Conservation (phyloP, 768 basidiomycete species). For the Boletus pseudopeckii region DNA sequence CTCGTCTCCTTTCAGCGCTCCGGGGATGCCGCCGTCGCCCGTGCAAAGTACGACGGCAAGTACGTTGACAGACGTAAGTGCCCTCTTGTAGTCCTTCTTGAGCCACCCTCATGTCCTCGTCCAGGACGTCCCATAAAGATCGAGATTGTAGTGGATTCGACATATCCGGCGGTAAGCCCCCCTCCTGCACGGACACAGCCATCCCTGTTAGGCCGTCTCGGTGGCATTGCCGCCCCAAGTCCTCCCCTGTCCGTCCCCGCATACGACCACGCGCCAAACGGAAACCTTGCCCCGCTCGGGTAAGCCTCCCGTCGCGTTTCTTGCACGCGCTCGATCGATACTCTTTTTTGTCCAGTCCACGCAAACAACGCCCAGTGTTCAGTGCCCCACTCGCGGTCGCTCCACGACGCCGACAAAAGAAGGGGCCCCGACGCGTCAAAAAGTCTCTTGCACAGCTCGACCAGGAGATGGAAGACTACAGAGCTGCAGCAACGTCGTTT, state of each 20-base stretch:
- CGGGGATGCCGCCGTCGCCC: constrained; percentile 61
- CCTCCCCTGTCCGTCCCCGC: neutral
- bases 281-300: constrained; percentile 1
- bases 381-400: constrained; percentile 23
- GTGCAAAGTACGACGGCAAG: constrained; percentile 70
- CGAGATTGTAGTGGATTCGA: constrained; percentile 55
- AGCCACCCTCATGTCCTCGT: neutral
- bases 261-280: constrained; percentile 19
- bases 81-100: neutral
- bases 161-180: constrained; percentile 18
- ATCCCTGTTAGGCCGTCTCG: constrained; percentile 40
- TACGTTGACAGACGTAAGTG: constrained; percentile 62
- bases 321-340: neutral
- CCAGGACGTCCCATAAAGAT: constrained; percentile 66
- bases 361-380: constrained; percentile 15
- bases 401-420: constrained; percentile 53
- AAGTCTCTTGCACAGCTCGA: constrained; percentile 67
- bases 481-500: constrained; percentile 37
- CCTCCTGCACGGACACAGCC: constrained; percentile 30
- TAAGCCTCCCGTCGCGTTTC: constrained; percentile 4
- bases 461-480: constrained; percentile 79
- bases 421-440: constrained; percentile 71
- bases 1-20: constrained; percentile 62
- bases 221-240: constrained; percentile 10
- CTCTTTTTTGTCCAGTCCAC: constrained; percentile 8